Conservation (phyloP, 257 asterid species). For the Primulina tabacum region DNA sequence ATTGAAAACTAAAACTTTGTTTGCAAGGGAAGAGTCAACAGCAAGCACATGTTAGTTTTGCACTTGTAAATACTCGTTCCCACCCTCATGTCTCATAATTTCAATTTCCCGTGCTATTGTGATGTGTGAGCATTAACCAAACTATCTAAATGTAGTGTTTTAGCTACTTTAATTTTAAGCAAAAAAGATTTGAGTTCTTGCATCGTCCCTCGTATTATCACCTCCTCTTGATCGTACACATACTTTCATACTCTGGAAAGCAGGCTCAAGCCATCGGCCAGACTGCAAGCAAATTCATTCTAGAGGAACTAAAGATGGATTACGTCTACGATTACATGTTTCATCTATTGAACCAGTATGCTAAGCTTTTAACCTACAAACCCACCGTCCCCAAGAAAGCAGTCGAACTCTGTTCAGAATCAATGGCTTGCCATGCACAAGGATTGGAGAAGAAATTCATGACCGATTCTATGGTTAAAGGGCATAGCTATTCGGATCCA, state of each 20-base stretch:
- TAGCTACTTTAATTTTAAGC: background rate
- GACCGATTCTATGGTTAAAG: constrained; percentile 17
- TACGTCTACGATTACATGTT: constrained; percentile 22
- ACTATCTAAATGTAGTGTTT: background rate
- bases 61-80: no score
- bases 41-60: no score
- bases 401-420: constrained; percentile 18
- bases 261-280: constrained; percentile 15
- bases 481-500: constrained; percentile 1
- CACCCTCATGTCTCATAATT: no score
- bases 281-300: constrained; percentile 8
- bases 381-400: constrained; percentile 21
- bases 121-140: background rate
- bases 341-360: constrained; percentile 23
- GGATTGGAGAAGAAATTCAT: constrained; percentile 19
- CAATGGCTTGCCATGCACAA: constrained; percentile 17
- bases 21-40: no score
- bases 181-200: background rate
- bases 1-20: background rate
- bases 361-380: constrained; percentile 26
- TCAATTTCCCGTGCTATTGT: no score
- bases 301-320: constrained; percentile 22
- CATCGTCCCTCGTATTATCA: no score
- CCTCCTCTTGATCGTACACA: no score
- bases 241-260: no score